Conservation (phyloP, 768 basidiomycete species). For the Lactarius deliciosus region DNA sequence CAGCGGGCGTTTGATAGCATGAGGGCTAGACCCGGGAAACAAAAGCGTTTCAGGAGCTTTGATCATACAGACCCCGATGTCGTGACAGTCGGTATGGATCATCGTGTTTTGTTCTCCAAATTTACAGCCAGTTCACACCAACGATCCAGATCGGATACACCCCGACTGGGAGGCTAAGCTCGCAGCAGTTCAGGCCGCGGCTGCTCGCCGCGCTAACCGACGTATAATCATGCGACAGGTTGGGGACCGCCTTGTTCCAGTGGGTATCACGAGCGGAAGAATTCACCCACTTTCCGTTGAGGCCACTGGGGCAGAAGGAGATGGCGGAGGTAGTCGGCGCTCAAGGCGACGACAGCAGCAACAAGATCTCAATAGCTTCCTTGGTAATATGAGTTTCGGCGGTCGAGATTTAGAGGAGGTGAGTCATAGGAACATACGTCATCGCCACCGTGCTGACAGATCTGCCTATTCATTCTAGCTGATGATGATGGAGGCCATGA, state of each 20-base stretch:
- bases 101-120: background rate
- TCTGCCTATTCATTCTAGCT: slow-evolving; percentile 52
- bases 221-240: slow-evolving; percentile 98
- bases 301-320: slow-evolving; percentile 49
- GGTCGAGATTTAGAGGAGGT: slow-evolving; percentile 96
- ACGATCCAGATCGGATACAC: slow-evolving; percentile 79
- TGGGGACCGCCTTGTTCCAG: slow-evolving; percentile 94
- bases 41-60: slow-evolving; percentile 85
- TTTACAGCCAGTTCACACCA: slow-evolving; percentile 17
- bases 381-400: slow-evolving; percentile 61
- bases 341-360: slow-evolving; percentile 57
- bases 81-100: slow-evolving; percentile 77
- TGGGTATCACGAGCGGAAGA: slow-evolving; percentile 90
- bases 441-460: background rate
- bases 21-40: slow-evolving; percentile 35
- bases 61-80: slow-evolving; percentile 85
- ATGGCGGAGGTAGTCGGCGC: slow-evolving; percentile 48
- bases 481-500: slow-evolving; percentile 99
- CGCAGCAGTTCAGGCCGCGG: slow-evolving; percentile 91
- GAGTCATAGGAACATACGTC: slow-evolving; percentile 30
- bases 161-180: slow-evolving; percentile 98
- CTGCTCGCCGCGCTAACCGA: slow-evolving; percentile 91
- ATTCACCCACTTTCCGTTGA: slow-evolving; percentile 66
- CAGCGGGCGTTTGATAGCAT: slow-evolving; percentile 38
- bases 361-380: slow-evolving; percentile 58